Evolutionary conservation across 345 rosid genomes (phyloP).

Genomic region (Lagerstroemia speciosa): DNA sequence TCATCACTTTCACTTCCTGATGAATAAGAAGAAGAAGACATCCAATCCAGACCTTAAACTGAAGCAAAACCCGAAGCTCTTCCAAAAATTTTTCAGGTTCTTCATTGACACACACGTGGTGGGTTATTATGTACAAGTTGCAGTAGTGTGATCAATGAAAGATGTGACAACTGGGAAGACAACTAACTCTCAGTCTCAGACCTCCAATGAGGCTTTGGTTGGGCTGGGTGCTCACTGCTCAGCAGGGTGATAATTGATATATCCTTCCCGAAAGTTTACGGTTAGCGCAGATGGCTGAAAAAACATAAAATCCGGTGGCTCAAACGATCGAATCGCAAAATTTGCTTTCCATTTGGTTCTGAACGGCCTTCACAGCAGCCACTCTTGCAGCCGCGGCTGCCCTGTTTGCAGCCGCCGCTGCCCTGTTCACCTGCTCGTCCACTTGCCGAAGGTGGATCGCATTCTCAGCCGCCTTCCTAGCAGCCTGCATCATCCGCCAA

Average conservation of each 20-base stretch:
- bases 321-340: constrained; percentile 39
- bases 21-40: not conserved
- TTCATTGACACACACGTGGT: constrained; percentile 23
- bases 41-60: not conserved
- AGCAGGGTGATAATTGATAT: constrained; percentile 5
- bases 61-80: constrained; percentile 16
- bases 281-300: constrained; percentile 20
- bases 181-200: not conserved
- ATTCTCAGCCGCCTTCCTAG: constrained; percentile 65
- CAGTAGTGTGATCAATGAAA: constrained; percentile 18
- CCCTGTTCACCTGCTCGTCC: constrained; percentile 71
- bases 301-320: constrained; percentile 2
- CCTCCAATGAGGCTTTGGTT: not conserved
- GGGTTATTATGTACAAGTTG: constrained; percentile 19
- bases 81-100: constrained; percentile 15
- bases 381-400: constrained; percentile 97
- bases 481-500: constrained; percentile 36
- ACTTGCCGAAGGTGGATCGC: constrained; percentile 49
- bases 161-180: not conserved
- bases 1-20: constrained; percentile 8
- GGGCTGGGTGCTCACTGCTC: too few species aligned
- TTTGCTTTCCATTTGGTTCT: constrained; percentile 78
- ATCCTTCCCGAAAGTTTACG: constrained; percentile 4
- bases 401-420: constrained; percentile 62
- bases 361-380: constrained; percentile 92